Evolutionary conservation across 768 basidiomycete species (phyloP).

Genomic region (Leccinum uliginosum): DNA sequence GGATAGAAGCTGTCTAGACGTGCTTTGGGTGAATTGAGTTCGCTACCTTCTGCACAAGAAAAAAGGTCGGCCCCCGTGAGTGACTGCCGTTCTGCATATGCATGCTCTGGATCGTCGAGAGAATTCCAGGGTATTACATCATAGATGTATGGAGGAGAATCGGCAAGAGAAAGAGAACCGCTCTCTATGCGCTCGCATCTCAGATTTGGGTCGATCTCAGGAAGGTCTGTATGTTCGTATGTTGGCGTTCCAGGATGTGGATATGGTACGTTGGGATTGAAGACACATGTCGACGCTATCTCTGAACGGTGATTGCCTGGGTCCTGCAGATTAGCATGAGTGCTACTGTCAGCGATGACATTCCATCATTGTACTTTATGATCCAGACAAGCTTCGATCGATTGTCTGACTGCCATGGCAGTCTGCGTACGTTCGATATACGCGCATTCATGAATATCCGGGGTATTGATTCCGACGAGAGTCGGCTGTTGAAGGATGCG

Average conservation of each 20-base stretch:
- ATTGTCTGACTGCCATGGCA: neutral
- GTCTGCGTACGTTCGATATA: neutral
- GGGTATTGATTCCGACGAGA: conserved; percentile 19
- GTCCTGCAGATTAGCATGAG: conserved; percentile 12
- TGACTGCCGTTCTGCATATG: neutral
- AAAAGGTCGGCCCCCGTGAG: neutral
- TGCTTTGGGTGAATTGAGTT: neutral
- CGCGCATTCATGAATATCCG: neutral
- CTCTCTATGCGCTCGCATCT: neutral
- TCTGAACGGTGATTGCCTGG: neutral
- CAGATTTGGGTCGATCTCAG: neutral
- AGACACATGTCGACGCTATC: neutral
- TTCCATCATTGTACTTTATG: conserved; percentile 11
- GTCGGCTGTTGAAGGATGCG: conserved; percentile 24
- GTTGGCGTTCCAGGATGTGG: neutral
- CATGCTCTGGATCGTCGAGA: conserved; percentile 4
- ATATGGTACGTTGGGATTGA: neutral
- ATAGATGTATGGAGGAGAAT: neutral
- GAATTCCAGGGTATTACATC: neutral
- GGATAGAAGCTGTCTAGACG: neutral
- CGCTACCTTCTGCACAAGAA: neutral
- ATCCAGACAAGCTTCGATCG: neutral
- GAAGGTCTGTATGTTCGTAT: too few relatives aligned
- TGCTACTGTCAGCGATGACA: neutral
- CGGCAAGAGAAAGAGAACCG: neutral